phyloP scores from a whole-genome alignment of 257 asterid genomes.

The Solanum paucissectum region DNA sequence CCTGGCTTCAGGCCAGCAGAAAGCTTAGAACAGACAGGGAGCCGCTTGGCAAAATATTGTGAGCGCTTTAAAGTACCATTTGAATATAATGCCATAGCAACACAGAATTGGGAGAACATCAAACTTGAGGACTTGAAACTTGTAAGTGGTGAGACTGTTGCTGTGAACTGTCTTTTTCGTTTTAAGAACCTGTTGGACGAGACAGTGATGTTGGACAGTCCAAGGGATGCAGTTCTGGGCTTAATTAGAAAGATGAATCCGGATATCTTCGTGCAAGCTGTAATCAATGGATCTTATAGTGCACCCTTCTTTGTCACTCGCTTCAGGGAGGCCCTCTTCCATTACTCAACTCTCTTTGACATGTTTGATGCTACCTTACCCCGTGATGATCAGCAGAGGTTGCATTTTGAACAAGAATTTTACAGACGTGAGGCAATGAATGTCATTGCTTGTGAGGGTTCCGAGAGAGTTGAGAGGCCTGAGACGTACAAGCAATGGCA shows the following conservation, averaged over 20 bases:
- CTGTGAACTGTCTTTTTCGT: slow-evolving; percentile 64
- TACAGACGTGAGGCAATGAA: slow-evolving; percentile 69
- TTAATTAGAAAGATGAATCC: slow-evolving; percentile 65
- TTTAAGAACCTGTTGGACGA: slow-evolving; percentile 62
- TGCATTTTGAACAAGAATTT: slow-evolving; percentile 63
- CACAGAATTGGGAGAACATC: slow-evolving; percentile 66
- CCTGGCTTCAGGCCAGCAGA: slow-evolving; percentile 86
- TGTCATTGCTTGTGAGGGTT: slow-evolving; percentile 81
- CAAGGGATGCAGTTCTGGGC: slow-evolving; percentile 60
- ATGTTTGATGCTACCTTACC: slow-evolving; percentile 69
- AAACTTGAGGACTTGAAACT: slow-evolving; percentile 62
- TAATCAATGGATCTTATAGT: slow-evolving; percentile 49
- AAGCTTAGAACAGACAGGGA: slow-evolving; percentile 67
- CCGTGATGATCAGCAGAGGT: slow-evolving; percentile 58
- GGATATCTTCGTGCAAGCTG: slow-evolving; percentile 44
- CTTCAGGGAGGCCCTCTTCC: slow-evolving; percentile 82
- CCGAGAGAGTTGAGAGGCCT: slow-evolving; percentile 80
- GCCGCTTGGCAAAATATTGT: slow-evolving; percentile 61
- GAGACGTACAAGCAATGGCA: slow-evolving; percentile 96
- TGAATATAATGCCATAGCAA: slow-evolving; percentile 62
- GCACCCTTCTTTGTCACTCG: slow-evolving; percentile 84
- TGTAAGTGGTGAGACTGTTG: slow-evolving; percentile 49
- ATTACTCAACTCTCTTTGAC: slow-evolving; percentile 71
- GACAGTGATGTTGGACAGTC: slow-evolving; percentile 50
- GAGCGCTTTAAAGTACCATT: slow-evolving; percentile 70